Evolutionary conservation across 2,329 filamentous ascomycete species (phyloP), one percentile per base, ranked within the genome.

Genomic region (Epichloe amarillans): DNA sequence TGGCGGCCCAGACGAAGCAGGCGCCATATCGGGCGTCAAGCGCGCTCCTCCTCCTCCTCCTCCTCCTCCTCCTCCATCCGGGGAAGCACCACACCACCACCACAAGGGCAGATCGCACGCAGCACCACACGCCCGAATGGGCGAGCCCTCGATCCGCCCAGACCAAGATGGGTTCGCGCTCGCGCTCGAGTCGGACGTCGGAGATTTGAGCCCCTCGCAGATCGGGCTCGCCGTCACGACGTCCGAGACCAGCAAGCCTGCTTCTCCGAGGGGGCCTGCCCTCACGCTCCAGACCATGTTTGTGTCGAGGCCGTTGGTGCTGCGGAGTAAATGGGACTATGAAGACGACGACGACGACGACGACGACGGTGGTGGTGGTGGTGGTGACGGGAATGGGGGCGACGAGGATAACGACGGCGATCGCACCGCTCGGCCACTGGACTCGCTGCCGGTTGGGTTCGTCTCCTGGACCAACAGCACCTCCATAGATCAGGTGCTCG

Each of bases 401-500:
- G 57, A 65, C 2, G 63, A 63, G 0, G 62, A 66, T 4, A 62
- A 66, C 6, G 65, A 71, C 23, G 62, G 60, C 4, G 65, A 68
- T 42, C 60, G 64, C 30, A 73, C 71, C 6, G 67, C 68, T 6
- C 62, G 64, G 10, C 66, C 69, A 35, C 54, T 60, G 39, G 63
- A 67, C 57, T 62, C 54, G 53, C 45, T 55, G 6, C 56, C 60
- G 46, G 58, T 58, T 40, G 55, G 58, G 4, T 55, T 63, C 36
- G 57, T 62, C 45, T 50, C 63, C 5, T 67, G 66, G 62, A 59
- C 58, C 30, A 56, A 48, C 36, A 56, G 56, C 26, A 30, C 26
- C 35, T 70, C 72, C 40, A 76, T 77, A 53, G 72, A 73, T 53
- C 67, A 71, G 58, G 58, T 74, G 36, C 58, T 76, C 46, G 63